These are phyloP conservation scores for Rhododendron vialii DNA, from an alignment of 148 eudicot species.

Conservation along the genomic window DNA sequence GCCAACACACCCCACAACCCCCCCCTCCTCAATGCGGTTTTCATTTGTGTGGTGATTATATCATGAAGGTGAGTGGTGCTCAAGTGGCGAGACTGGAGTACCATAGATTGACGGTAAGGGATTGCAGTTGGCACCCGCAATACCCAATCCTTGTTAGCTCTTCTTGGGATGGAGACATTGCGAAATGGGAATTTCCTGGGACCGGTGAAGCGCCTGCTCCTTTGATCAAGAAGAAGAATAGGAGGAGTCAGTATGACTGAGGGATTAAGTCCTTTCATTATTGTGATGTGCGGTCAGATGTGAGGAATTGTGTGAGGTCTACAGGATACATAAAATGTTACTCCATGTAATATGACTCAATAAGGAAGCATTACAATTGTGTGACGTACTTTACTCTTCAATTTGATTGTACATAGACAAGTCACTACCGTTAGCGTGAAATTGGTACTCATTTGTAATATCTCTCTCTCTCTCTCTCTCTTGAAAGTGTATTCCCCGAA, in stretches of 20 bases:
- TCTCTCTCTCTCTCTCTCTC: constrained; percentile 21
- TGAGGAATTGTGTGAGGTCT: background rate
- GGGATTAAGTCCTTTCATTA: background rate
- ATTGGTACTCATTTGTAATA: background rate
- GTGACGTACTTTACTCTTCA: background rate
- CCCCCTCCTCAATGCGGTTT: background rate
- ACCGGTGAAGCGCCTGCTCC: constrained; percentile 20
- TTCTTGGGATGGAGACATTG: constrained; percentile 69
- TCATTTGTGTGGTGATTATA: background rate
- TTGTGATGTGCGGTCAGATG: background rate
- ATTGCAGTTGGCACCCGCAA: constrained; percentile 78
- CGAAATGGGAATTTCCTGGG: constrained; percentile 55
- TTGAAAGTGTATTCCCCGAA: background rate
- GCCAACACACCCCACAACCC: background rate
- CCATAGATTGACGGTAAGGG: constrained; percentile 61
- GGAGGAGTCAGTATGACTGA: constrained; percentile 12
- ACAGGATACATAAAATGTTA: background rate
- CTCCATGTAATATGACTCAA: background rate
- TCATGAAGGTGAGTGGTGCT: constrained; percentile 46
- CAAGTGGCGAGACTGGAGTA: constrained; percentile 54
- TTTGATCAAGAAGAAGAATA: constrained; percentile 16
- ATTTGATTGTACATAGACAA: background rate
- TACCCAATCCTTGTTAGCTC: constrained; percentile 68
- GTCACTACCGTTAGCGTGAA: background rate
- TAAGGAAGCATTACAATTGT: background rate